phyloP scores from a whole-genome alignment of 2,329 filamentous ascomycete genomes.

The Aureobasidium musti region DNA sequence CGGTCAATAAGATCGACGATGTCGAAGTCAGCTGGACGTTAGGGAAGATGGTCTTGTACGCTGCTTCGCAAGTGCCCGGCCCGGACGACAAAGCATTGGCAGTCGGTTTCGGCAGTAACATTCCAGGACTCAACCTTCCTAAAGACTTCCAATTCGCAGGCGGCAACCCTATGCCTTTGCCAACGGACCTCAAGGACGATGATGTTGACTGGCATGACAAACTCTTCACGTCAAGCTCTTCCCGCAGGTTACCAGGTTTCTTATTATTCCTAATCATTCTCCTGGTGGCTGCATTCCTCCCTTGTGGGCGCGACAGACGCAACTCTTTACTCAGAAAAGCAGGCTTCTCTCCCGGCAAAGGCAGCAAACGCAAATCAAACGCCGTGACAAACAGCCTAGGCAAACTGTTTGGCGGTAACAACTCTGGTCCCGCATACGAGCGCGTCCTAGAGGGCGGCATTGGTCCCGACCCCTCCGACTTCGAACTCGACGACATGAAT shows the following conservation, averaged over 20 bases:
- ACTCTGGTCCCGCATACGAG: constrained; percentile 62
- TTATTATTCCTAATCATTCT: constrained; percentile 76
- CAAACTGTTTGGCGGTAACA: constrained; percentile 66
- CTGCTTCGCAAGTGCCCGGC: constrained; percentile 80
- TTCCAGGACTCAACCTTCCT: constrained; percentile 51
- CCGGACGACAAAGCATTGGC: constrained; percentile 60
- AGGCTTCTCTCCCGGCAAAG: constrained; percentile 45
- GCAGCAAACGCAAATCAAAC: constrained; percentile 50
- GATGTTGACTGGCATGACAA: constrained; percentile 58
- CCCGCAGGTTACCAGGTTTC: constrained; percentile 70
- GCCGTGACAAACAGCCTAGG: constrained; percentile 37
- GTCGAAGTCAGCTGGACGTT: constrained; percentile 97
- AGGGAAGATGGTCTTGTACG: constrained; percentile 94
- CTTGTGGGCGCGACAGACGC: constrained; percentile 77
- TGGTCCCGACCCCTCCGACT: constrained; percentile 55
- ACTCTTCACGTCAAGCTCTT: constrained; percentile 64
- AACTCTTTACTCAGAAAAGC: constrained; percentile 59
- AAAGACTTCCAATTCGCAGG: constrained; percentile 83
- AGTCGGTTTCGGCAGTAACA: constrained; percentile 91
- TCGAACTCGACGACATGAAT: constrained; percentile 69
- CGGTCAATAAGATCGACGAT: constrained; percentile 86
- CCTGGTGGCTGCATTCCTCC: constrained; percentile 67
- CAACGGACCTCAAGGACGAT: constrained; percentile 43
- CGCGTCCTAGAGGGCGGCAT: constrained; percentile 72
- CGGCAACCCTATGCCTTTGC: constrained; percentile 50